phyloP scores from a whole-genome alignment of 768 basidiomycete genomes.

The Sistotremastrum suecicum region DNA sequence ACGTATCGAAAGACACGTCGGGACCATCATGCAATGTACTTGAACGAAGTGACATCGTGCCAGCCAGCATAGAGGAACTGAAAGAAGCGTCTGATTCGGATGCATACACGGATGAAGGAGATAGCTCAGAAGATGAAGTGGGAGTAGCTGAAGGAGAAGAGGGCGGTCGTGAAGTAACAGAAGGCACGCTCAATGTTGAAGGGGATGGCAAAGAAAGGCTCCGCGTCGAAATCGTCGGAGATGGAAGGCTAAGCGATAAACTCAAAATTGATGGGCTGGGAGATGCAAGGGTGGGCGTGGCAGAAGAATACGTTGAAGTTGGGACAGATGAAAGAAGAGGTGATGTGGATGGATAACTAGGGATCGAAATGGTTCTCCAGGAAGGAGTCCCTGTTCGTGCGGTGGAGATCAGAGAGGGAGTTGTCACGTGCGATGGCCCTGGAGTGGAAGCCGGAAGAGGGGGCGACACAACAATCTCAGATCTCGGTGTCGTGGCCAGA shows the following conservation, averaged over 20 bases:
- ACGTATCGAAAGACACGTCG: slow-evolving; percentile 63
- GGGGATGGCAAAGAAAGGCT: slow-evolving; percentile 8
- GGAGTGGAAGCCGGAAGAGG: slow-evolving; percentile 9
- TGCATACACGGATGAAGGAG: slow-evolving; percentile 37
- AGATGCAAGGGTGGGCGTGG: slow-evolving; percentile 14
- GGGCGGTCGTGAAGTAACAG: slow-evolving; percentile 24
- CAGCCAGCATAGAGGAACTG: slow-evolving; percentile 64
- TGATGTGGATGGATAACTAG: slow-evolving; percentile 17
- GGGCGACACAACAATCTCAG: too few relatives aligned
- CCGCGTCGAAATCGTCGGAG: slow-evolving; percentile 8
- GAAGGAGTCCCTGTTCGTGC: neutral
- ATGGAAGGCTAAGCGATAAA: slow-evolving; percentile 15
- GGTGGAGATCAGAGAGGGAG: slow-evolving; percentile 16
- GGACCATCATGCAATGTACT: slow-evolving; percentile 38
- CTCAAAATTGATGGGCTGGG: slow-evolving; percentile 3
- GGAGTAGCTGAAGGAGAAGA: slow-evolving; percentile 16
- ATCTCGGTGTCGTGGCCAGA: too few relatives aligned
- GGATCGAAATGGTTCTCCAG: slow-evolving; percentile 17
- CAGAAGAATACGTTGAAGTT: slow-evolving; percentile 29
- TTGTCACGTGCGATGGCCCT: slow-evolving; percentile 17
- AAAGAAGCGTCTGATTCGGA: slow-evolving; percentile 54
- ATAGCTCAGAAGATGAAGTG: neutral
- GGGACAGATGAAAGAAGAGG: slow-evolving; percentile 23
- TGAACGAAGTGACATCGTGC: slow-evolving; percentile 45
- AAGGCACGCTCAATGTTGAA: slow-evolving; percentile 15